These are phyloP conservation scores for Botryotinia calthae DNA, from an alignment of 2,329 filamentous ascomycete species.

Conservation along the genomic window DNA sequence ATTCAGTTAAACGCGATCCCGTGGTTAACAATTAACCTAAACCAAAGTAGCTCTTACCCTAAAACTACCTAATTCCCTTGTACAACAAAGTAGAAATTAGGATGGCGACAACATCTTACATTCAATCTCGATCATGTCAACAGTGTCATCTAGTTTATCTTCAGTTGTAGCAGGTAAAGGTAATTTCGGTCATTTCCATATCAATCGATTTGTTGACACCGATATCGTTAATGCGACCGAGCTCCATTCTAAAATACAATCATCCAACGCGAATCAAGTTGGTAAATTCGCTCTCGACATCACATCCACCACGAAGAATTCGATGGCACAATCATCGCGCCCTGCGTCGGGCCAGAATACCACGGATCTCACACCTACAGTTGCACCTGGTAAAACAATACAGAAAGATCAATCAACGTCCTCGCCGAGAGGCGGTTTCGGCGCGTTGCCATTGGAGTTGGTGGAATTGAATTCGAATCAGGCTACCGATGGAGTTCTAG, in stretches of 20 bases:
- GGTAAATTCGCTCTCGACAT: conserved; percentile 15
- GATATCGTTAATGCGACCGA: conserved; percentile 21
- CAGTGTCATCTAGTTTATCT: conserved; percentile 29
- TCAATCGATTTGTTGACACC: conserved; percentile 29
- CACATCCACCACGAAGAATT: conserved; percentile 8
- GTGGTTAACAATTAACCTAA: conserved; percentile 8
- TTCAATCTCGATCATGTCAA: conserved; percentile 32
- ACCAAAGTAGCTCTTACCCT: background rate
- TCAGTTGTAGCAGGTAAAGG: conserved; percentile 25
- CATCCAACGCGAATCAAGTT: conserved; percentile 19
- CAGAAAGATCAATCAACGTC: conserved; percentile 28
- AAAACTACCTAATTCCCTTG: conserved; percentile 9
- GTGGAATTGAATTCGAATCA: conserved; percentile 45
- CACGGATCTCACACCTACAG: conserved; percentile 25
- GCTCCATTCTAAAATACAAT: conserved; percentile 23
- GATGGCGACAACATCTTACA: conserved; percentile 31
- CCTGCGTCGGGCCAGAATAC: conserved; percentile 31
- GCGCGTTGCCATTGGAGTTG: conserved; percentile 51
- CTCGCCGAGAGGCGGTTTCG: conserved; percentile 41
- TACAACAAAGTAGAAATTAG: conserved; percentile 22
- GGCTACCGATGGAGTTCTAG: conserved; percentile 34
- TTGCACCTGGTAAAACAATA: conserved; percentile 26
- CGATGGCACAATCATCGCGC: conserved; percentile 29
- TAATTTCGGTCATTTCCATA: conserved; percentile 24
- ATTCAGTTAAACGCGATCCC: conserved; percentile 17